Conservation (phyloP, 2,329 filamentous ascomycete genomes). For the Diaporthe eres region DNA sequence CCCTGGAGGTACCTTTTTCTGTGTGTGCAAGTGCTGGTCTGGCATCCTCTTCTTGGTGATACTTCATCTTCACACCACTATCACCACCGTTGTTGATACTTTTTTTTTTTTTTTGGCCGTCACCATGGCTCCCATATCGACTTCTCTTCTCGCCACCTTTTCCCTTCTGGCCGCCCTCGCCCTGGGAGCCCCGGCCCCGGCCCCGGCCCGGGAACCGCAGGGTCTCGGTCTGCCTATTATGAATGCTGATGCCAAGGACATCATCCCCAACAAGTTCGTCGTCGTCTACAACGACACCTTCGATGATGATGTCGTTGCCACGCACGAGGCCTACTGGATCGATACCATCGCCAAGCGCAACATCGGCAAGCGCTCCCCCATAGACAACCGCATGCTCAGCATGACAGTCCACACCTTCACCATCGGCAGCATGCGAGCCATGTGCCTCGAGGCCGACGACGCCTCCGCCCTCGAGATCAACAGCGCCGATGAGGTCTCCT, state of each 20-base stretch:
- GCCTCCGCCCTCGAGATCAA: slow-evolving; percentile 58
- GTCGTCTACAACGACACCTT: slow-evolving; percentile 74
- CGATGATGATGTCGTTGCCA: slow-evolving; percentile 61
- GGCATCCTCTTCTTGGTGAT: slow-evolving; percentile 23
- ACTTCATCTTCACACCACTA: neutral
- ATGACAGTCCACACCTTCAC: slow-evolving; percentile 61
- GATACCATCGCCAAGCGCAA: slow-evolving; percentile 69
- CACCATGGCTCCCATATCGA: slow-evolving; percentile 28
- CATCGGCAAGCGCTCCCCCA: slow-evolving; percentile 62
- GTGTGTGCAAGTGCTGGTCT: slow-evolving; percentile 34
- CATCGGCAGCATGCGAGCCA: slow-evolving; percentile 66
- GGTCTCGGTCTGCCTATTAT: slow-evolving; percentile 60
- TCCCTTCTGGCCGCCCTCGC: slow-evolving; percentile 38
- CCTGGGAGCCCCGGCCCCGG: slow-evolving; percentile 32
- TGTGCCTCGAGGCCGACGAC: slow-evolving; percentile 57
- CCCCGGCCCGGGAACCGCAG: neutral
- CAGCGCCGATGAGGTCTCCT: slow-evolving; percentile 57
- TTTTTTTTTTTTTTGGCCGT: neutral
- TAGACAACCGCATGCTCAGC: slow-evolving; percentile 63
- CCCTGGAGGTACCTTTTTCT: neutral
- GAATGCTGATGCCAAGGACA: slow-evolving; percentile 63
- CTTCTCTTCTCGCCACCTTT: slow-evolving; percentile 22
- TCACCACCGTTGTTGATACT: neutral
- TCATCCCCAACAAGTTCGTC: slow-evolving; percentile 72
- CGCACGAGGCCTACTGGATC: slow-evolving; percentile 64